Evolutionary conservation across 768 basidiomycete species (phyloP), one percentile per base, ranked within the genome.

Genomic region (Russula ochroleuca): DNA sequence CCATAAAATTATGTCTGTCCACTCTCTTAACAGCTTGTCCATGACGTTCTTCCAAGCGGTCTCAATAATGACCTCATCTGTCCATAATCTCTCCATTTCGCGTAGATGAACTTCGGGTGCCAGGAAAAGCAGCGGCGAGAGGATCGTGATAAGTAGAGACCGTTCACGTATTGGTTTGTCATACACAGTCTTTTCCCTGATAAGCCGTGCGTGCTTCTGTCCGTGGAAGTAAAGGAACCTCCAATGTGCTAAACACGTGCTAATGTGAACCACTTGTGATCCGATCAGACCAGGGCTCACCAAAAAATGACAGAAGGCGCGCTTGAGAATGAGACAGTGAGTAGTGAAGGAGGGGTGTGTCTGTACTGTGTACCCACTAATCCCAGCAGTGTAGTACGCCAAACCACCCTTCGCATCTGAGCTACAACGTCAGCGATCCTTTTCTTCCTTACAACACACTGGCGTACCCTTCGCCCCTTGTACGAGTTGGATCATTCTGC

Each of bases 201-300:
- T 31, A 5, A 65, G 48, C 17, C 64, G 53, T 8, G 64, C 51
- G 15, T 45, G 25, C 9, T 13, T 15, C 47, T 65, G 64, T 17
- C 64, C 64, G 14, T 62, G 64, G 35, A 61, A 62, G 54, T 62
- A 41, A 31, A 62, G 19, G 40, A 64, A 64, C 21, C 58, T 60
- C 63, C 59, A 64, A 41, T 62, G 53, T 15, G 59, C 63, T 64
- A 23, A 37, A 40, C 14, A 62, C 8, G 5, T 7, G 23, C 47
- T 13, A 1, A 35, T 10, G 35, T 35, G 6, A 35, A 48, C 14
- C 13, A 4, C 11, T 48, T 5, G 23, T 25, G 47, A 48, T 15
- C 19, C 3, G 35, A 35, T 23, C 14, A 21, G 5, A 6, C 2
- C 5, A 5, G 25, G 38, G 25, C 62, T 50, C 19, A 65, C 64